These are phyloP conservation scores for Colletotrichum australisinense DNA, from an alignment of 2,329 filamentous ascomycete species.

Conservation along the genomic window DNA sequence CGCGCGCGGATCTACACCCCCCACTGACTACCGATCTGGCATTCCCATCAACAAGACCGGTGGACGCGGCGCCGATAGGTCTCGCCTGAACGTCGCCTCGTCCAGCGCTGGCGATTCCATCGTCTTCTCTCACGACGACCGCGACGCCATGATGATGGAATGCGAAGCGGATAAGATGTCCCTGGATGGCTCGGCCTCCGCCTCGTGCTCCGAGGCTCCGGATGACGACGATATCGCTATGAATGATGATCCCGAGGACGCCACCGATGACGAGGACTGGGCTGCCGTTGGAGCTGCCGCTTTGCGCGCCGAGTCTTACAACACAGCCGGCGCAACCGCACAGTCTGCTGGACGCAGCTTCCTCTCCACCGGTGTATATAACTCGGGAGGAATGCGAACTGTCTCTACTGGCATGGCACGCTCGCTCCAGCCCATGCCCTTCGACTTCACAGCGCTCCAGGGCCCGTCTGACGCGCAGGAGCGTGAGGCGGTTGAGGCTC, in stretches of 20 bases:
- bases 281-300: constrained; percentile 88
- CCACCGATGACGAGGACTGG: constrained; percentile 98
- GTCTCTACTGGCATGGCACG: constrained; percentile 68
- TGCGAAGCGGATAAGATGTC: constrained; percentile 97
- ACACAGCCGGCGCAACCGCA: constrained; percentile 62
- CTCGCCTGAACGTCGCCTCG: constrained; percentile 61
- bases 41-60: constrained; percentile 67
- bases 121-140: constrained; percentile 80
- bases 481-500: constrained; percentile 83
- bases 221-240: constrained; percentile 73
- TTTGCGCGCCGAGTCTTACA: constrained; percentile 76
- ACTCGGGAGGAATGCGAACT: constrained; percentile 56
- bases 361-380: constrained; percentile 62
- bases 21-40: constrained; percentile 58
- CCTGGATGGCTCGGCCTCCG: constrained; percentile 75
- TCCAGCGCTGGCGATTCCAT: constrained; percentile 78
- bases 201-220: constrained; percentile 80
- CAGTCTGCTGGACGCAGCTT: constrained; percentile 56
- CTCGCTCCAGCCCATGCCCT: constrained; percentile 60
- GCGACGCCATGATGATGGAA: constrained; percentile 77
- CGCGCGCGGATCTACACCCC: constrained; percentile 54
- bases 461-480: constrained; percentile 76
- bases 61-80: constrained; percentile 57
- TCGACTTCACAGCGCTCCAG: constrained; percentile 63
- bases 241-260: constrained; percentile 83